These are phyloP conservation scores for Pleurotus eryngii DNA, from an alignment of 768 basidiomycete genomes.

Conservation along the genomic window DNA sequence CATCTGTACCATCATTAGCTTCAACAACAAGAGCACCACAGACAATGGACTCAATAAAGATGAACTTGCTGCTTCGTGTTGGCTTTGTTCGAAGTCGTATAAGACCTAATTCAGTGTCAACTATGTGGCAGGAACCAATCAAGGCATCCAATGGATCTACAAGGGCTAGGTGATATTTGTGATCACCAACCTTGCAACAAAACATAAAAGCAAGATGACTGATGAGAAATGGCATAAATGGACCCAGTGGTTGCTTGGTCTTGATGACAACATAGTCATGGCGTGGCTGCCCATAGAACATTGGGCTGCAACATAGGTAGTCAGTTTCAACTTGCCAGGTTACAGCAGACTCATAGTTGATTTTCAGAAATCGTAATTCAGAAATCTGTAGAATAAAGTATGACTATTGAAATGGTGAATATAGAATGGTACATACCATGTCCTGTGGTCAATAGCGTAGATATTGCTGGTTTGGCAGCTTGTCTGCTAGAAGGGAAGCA, in stretches of 20 bases:
- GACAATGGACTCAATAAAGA: constrained; percentile 25
- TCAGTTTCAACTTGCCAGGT: constrained; percentile 26
- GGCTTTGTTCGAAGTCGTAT: constrained; percentile 11
- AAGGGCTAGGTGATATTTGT: constrained; percentile 14
- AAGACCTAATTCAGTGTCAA: constrained; percentile 22
- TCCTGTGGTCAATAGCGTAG: background rate
- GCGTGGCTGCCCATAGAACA: constrained; percentile 19
- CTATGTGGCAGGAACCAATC: constrained; percentile 5
- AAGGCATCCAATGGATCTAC: constrained; percentile 17
- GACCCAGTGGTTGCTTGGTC: background rate
- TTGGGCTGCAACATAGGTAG: constrained; percentile 25
- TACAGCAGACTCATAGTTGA: constrained; percentile 22
- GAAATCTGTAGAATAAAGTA: background rate
- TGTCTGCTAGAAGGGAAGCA: background rate
- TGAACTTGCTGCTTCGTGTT: constrained; percentile 11
- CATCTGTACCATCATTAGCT: constrained; percentile 12
- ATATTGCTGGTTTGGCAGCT: constrained; percentile 2
- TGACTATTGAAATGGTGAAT: background rate
- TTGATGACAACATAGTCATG: constrained; percentile 27
- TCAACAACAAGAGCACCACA: constrained; percentile 22
- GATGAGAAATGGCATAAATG: constrained; percentile 12
- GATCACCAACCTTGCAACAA: constrained; percentile 1
- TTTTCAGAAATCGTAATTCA: background rate
- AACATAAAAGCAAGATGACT: constrained; percentile 19
- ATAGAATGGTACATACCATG: background rate